Evolutionary conservation across 352 stramenopile species (phyloP).

Genomic region (Globisporangium iwayamae): DNA sequence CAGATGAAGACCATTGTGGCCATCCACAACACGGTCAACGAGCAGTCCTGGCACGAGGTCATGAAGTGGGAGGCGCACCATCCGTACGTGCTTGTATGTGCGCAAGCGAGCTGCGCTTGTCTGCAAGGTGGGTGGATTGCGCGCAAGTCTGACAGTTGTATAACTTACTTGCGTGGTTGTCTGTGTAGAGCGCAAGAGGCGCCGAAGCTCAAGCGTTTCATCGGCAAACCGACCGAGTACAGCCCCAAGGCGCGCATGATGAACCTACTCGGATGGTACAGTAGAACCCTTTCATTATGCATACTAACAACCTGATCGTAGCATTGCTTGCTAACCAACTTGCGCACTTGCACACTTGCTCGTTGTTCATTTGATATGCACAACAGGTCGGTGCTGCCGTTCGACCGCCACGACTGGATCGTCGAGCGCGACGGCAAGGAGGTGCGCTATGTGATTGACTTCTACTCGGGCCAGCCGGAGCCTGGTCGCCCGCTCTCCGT

Average conservation of each 20-base stretch:
- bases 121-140: background rate
- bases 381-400: conserved; percentile 79
- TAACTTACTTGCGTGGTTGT: conserved; percentile 7
- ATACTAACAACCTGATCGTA: no score
- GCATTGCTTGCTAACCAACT: no score
- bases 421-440: conserved; percentile 89
- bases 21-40: conserved; percentile 98
- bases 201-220: conserved; percentile 93
- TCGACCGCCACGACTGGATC: conserved; percentile 99
- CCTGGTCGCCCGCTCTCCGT: conserved; percentile 86
- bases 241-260: conserved; percentile 93
- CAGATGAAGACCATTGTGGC: conserved; percentile 96
- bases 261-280: conserved; percentile 74
- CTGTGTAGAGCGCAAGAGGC: conserved; percentile 27
- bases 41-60: conserved; percentile 94
- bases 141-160: background rate
- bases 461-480: conserved; percentile 94
- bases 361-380: no score
- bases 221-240: conserved; percentile 93
- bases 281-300: no score
- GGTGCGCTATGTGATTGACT: conserved; percentile 99
- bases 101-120: background rate
- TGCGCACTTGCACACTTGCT: no score
- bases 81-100: conserved; percentile 23
- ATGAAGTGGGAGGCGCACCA: conserved; percentile 89